Evolutionary conservation across 2,329 filamentous ascomycete species (phyloP).

Genomic region (Penicillium sumatraense): DNA sequence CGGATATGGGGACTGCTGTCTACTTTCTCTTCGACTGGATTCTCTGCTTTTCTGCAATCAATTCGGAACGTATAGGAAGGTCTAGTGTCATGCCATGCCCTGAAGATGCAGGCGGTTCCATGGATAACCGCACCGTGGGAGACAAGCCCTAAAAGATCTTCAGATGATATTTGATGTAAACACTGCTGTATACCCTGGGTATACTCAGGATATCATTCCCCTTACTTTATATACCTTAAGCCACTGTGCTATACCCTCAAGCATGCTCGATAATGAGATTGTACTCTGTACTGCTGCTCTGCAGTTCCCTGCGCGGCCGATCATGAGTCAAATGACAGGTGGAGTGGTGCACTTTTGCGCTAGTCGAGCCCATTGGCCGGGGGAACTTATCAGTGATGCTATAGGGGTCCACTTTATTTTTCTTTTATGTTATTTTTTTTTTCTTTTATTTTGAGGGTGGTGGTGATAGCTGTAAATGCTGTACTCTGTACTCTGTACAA

Average conservation of each 20-base stretch:
- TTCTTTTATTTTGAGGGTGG: not conserved
- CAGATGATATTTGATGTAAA: too few species aligned
- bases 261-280: not conserved
- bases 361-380: slow-evolving; percentile 16
- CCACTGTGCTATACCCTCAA: not conserved
- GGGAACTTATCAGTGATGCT: slow-evolving; percentile 9
- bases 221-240: not conserved
- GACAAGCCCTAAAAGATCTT: not conserved
- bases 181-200: too few species aligned
- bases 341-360: slow-evolving; percentile 14
- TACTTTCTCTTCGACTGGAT: not conserved
- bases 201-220: not conserved
- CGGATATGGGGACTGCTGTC: not conserved
- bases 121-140: not conserved
- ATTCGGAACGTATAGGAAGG: not conserved
- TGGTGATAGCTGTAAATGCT: not conserved
- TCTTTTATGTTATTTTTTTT: not conserved
- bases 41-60: not conserved
- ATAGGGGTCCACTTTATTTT: not conserved
- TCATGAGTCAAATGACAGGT: slow-evolving; percentile 26
- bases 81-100: not conserved
- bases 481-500: not conserved
- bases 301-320: not conserved
- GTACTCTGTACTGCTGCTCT: not conserved
- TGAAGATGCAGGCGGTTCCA: not conserved